These are phyloP conservation scores for Fusarium sp. DNA, from an alignment of 2,329 filamentous ascomycete species.

Conservation along the genomic window DNA sequence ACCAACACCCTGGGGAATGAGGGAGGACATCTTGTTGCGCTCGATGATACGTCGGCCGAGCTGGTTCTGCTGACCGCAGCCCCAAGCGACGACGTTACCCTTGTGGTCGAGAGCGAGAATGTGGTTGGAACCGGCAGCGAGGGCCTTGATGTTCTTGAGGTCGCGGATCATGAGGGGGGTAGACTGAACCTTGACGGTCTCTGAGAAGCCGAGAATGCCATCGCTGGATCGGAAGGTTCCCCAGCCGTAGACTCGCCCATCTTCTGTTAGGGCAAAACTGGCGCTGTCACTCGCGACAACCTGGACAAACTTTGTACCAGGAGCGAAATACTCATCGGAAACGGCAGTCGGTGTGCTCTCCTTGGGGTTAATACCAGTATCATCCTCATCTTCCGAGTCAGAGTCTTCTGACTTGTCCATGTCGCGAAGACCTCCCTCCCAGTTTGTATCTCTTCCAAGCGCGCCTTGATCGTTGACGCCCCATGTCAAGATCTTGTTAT, in stretches of 20 bases:
- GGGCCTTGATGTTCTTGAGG: conserved; percentile 74
- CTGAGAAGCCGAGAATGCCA: conserved; percentile 73
- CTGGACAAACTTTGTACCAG: conserved; percentile 71
- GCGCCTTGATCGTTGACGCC: conserved; percentile 89
- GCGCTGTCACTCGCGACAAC: conserved; percentile 80
- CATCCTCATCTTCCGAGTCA: conserved; percentile 69
- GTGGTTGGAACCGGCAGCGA: conserved; percentile 78
- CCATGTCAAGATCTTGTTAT: conserved; percentile 88
- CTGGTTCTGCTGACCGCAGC: conserved; percentile 76
- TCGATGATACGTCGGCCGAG: conserved; percentile 70
- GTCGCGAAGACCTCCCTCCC: conserved; percentile 73
- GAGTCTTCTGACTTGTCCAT: conserved; percentile 65
- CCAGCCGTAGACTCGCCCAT: conserved; percentile 85
- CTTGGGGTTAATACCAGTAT: conserved; percentile 75
- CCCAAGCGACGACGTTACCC: conserved; percentile 77
- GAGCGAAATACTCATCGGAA: conserved; percentile 68
- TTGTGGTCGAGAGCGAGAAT: conserved; percentile 75
- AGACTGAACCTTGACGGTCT: conserved; percentile 62
- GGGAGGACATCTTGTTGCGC: conserved; percentile 71
- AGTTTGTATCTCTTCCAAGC: conserved; percentile 78
- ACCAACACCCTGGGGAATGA: conserved; percentile 70
- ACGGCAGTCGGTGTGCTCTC: conserved; percentile 76
- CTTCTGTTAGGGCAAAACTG: conserved; percentile 80
- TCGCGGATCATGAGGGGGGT: conserved; percentile 68
- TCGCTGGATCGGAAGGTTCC: conserved; percentile 79